Evolutionary conservation across 768 basidiomycete species (phyloP), one percentile per base, ranked within the genome.

Genomic region (Panaeolus cyanescens): DNA sequence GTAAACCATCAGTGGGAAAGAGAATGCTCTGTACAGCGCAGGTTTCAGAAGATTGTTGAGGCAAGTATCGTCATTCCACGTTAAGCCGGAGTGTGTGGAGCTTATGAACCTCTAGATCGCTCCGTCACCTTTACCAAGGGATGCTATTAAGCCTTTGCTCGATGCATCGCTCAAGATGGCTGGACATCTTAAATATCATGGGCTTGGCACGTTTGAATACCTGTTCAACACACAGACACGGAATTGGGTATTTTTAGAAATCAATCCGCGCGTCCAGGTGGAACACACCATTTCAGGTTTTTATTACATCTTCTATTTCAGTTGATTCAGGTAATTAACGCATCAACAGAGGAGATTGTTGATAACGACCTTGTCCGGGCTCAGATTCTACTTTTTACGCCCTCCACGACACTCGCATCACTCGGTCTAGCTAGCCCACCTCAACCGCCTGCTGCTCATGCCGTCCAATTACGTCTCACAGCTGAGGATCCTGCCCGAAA

Each of bases 211-310:
- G 17, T 92, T 90, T 42, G 94, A 96, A 77, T 95, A 92, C 80
- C 80, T 96, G 63, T 86, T 95, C 65, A 92, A 95, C 55, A 57
- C 69, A 68, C 84, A 88, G 65, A 82, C 84, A 67, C 83, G 85
- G 62, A 78, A 90, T 63, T 91, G 93, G 78, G 92, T 94, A 74
- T 95, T 95, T 74, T 90, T 95, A 65, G 93, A 95, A 72, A 93
- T 95, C 64, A 93, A 93, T 73, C 91, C 93, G 22, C 90, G 93
- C 74, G 91, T 95, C 58, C 94, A 96, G 72, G 94, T 96, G 71
- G 94, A 95, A 72, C 94, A 95, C 76, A 95, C 94, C 50, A 87
- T 95, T 66, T 93, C 94, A 59, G 91, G 91, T 88, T 20, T 10
- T 22, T 50, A 13, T 10, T 4, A 67, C 36, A 77, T 67, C 30